Evolutionary conservation across 176 grass and related monocot genomes (phyloP).

Genomic region (Oryza glumipatula): DNA sequence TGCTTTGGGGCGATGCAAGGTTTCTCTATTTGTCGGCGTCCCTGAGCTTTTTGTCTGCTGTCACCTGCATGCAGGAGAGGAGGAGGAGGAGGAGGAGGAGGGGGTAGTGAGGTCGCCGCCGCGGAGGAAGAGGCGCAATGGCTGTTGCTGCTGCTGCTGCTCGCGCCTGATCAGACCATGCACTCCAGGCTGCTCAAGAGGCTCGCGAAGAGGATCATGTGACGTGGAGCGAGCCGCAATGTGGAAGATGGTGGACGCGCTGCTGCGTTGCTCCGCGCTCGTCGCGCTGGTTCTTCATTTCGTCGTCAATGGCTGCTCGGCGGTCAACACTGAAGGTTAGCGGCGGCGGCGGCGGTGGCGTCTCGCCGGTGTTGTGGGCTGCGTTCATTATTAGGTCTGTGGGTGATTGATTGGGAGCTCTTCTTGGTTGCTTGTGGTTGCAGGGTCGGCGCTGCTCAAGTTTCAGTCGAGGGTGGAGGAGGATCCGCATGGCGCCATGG

Average conservation of each 20-base stretch:
- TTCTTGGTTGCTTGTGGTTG: conserved; percentile 24
- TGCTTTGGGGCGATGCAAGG: conserved; percentile 53
- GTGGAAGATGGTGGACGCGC: conserved; percentile 55
- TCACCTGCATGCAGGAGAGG: conserved; percentile 34
- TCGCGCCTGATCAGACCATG: conserved; percentile 41
- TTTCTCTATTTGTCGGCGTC: conserved; percentile 31
- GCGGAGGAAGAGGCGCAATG: conserved; percentile 41
- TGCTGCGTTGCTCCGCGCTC: conserved; percentile 43
- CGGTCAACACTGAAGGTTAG: conserved; percentile 84
- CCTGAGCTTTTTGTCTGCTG: conserved; percentile 42
- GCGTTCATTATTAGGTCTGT: conserved; percentile 30
- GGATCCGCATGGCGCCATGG: conserved; percentile 73
- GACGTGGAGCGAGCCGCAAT: conserved; percentile 37
- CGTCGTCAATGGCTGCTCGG: conserved; percentile 52
- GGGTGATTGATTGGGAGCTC: conserved; percentile 4
- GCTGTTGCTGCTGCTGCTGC: background rate
- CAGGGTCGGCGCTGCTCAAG: conserved; percentile 73
- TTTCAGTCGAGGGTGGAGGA: conserved; percentile 75
- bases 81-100: conserved; percentile 32
- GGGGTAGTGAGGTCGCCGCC: conserved; percentile 37
- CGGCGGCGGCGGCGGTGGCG: background rate
- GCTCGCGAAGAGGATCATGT: conserved; percentile 59
- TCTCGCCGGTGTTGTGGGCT: background rate
- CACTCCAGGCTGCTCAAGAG: conserved; percentile 46
- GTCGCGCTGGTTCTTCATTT: conserved; percentile 54